A percentile compares a stretch with the other conserved stretches of the same genome.
Conservation (phyloP, 2,329 filamentous ascomycete genomes). For the Neospermospora avenae region DNA sequence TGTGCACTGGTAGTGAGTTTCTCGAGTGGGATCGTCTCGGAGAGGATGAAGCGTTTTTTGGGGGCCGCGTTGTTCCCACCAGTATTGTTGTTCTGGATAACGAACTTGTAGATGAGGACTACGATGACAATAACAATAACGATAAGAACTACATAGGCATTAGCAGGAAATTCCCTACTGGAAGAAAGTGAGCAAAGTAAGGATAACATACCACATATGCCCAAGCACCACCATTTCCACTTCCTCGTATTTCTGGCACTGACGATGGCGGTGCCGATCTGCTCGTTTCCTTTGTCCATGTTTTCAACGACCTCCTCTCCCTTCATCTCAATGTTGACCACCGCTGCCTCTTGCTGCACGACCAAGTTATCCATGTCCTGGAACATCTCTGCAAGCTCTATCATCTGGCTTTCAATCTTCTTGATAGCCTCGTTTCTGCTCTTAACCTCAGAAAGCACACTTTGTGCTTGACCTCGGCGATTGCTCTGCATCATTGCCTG, state of each 20-base stretch:
- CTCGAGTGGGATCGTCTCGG: conserved; percentile 5
- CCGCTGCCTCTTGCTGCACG: conserved; percentile 77
- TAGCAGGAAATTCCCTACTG: neutral
- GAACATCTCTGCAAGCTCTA: conserved; percentile 83
- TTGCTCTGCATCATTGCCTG: conserved; percentile 81
- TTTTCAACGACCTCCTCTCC: conserved; percentile 82
- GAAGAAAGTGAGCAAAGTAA: neutral
- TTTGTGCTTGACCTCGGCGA: conserved; percentile 75
- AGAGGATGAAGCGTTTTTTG: conserved; percentile 26
- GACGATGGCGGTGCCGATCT: conserved; percentile 77
- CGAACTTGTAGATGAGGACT: conserved; percentile 46
- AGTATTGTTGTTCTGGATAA: conserved; percentile 35
- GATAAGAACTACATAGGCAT: conserved; percentile 44
- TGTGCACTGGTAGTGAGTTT: conserved; percentile 6
- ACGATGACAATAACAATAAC: conserved; percentile 48
- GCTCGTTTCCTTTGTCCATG: conserved; percentile 77
- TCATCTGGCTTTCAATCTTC: conserved; percentile 89
- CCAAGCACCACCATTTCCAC: conserved; percentile 90
- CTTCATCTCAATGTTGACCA: conserved; percentile 80
- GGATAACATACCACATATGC: conserved; percentile 56
- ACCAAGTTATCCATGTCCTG: conserved; percentile 84
- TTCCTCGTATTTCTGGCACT: conserved; percentile 71
- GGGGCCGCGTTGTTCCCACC: conserved; percentile 8
- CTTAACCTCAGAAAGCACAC: conserved; percentile 74
- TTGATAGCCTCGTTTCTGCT: conserved; percentile 82